Percentiles rank a stretch among this genome's conserved stretches.
Conservation (phyloP, 2,329 filamentous ascomycete species). For the Chalaropsis ovoidea region DNA sequence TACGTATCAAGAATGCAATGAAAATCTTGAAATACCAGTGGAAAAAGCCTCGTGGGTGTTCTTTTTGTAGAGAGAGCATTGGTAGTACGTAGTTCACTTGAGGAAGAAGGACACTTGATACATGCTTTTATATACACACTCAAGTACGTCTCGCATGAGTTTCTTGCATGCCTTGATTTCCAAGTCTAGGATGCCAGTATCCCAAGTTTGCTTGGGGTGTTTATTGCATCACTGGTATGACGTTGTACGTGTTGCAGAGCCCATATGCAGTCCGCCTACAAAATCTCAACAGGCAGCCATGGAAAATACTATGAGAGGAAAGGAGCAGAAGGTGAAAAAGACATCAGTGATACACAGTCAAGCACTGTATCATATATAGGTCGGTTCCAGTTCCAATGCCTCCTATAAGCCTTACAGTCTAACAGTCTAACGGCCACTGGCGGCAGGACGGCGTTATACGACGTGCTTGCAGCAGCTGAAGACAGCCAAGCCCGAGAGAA, state of each 20-base stretch:
- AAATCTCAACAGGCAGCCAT: neutral
- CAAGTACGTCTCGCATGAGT: too few species aligned
- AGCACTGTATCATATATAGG: neutral
- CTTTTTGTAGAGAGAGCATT: too few species aligned
- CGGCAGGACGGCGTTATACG: neutral
- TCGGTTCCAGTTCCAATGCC: neutral
- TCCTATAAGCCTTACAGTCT: neutral
- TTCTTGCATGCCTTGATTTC: too few species aligned
- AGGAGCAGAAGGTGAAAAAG: neutral
- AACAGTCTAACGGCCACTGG: neutral
- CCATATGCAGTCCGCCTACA: neutral
- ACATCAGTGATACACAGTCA: neutral
- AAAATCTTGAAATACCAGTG: neutral
- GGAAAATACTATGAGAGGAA: neutral
- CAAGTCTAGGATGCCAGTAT: too few species aligned
- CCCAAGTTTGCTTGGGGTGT: neutral
- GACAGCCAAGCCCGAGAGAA: conserved; percentile 5
- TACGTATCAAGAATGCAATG: neutral
- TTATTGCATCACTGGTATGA: neutral
- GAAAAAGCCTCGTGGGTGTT: neutral
- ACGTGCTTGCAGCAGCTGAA: neutral
- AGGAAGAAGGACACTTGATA: too few species aligned
- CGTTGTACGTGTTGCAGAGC: neutral
- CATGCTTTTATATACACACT: too few species aligned
- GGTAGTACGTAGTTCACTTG: too few species aligned